Base-by-base conservation (phyloP, 1,284 basidiomycete genomes). In the Taiwanofungus camphoratus region DNA sequence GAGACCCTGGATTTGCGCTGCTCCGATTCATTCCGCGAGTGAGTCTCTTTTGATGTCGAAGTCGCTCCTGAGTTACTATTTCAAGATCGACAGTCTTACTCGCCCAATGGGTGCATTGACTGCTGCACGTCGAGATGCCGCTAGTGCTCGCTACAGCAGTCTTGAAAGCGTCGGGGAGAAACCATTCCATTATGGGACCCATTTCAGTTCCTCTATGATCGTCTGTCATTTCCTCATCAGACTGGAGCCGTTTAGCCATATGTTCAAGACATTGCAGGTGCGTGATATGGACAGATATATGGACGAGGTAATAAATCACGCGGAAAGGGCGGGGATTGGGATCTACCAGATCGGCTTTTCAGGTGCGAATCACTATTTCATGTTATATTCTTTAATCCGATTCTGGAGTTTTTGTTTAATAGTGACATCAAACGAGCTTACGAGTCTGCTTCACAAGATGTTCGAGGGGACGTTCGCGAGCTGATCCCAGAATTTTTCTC, bases 121-220 rank as follows among this genome's bases (percentile, higher is more conserved):
- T 0, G 68, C 76, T 6, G 76, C 76, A 19, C 77, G 93, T 7
- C 67, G 76, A 31, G 82, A 86, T 49, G 83, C 83, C 3, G 92
- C 91, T 1, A 69, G 70, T 29, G 71, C 81, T 38, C 78, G 92
- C 21, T 96, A 94, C 55, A 66, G 69, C 32, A 90, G 84, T 51
- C 71, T 92, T 12, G 70, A 87, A 57, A 84, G 91, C 42, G 86
- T 94, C 1, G 87, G 68, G 3, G 92, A 94, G 66, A 74, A 77
- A 36, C 91, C 92, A 0, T 94, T 94, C 69, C 90, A 96, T 58
- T 93, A 92, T 51, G 91, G 91, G 36, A 97, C 94, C 1, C 94
- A 97, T 60, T 98, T 94, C 60, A 92, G 89, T 54, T 95, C 92
- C 4, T 95, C 92, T 0, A 95, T 96, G 85, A 96, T 93, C 46